phyloP scores from a whole-genome alignment of 2,329 filamentous ascomycete species.

The Trichoderma sp. region DNA sequence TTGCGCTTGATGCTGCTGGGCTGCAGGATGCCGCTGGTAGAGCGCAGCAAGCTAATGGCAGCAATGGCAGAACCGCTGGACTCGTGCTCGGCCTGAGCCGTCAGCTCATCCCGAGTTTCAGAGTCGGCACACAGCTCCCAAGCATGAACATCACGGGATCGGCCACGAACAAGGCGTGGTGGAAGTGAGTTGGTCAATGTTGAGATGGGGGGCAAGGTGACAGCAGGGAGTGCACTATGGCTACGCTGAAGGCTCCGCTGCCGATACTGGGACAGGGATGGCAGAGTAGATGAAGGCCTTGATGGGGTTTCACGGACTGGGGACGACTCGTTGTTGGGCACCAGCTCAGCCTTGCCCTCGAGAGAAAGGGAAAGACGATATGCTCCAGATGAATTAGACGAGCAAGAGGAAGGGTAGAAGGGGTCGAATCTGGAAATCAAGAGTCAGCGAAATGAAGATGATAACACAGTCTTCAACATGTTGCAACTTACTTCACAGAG shows the following conservation, averaged over 20 bases:
- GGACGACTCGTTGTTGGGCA: conserved; percentile 65
- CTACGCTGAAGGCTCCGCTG: conserved; percentile 62
- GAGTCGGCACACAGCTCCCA: conserved; percentile 91
- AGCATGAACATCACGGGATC: conserved; percentile 81
- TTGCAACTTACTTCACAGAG: conserved; percentile 43
- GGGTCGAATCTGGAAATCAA: conserved; percentile 38
- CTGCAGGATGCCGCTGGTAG: conserved; percentile 55
- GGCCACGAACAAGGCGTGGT: conserved; percentile 59
- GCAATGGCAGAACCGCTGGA: conserved; percentile 74
- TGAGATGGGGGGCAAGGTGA: conserved; percentile 57
- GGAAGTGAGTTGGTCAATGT: conserved; percentile 51
- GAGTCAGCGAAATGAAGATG: background rate
- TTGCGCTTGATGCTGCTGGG: conserved; percentile 65
- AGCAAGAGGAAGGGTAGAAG: conserved; percentile 43
- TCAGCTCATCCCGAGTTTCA: conserved; percentile 73
- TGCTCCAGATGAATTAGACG: conserved; percentile 39
- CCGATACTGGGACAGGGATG: conserved; percentile 47
- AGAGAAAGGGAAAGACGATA: conserved; percentile 73
- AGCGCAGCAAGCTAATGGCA: conserved; percentile 76
- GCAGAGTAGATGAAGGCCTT: conserved; percentile 46
- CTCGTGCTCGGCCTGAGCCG: conserved; percentile 76
- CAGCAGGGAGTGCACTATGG: conserved; percentile 61
- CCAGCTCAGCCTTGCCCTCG: conserved; percentile 86
- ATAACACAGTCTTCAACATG: background rate
- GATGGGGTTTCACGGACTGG: conserved; percentile 54